Base-by-base conservation (phyloP, 2,329 filamentous ascomycete species). In the Chalaropsis ovoidea region DNA sequence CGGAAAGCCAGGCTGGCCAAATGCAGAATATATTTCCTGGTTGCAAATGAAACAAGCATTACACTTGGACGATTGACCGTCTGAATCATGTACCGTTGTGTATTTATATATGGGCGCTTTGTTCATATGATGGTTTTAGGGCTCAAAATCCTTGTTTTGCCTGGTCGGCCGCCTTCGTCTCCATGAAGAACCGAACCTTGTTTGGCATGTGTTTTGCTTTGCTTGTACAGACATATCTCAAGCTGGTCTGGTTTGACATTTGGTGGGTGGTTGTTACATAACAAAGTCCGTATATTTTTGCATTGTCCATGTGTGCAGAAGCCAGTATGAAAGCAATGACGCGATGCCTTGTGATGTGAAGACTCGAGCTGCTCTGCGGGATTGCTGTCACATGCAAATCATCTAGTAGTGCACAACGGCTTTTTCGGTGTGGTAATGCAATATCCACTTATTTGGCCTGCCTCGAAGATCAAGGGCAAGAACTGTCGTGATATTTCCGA, bases 371-470 rank as follows among this genome's bases (percentile, higher is more conserved):
- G 35, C 6, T 47, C 3, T 47, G 43, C n/a, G 45, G 22, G 19
- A 19, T 17, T n/a, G 45, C 22, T 49, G n/a, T 56, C 52, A 56
- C 52, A 56, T 56, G 52, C 24, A 56, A 56, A 56, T 56, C 52
- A 24, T 56, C 11, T 24, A 17, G 3, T 6, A 15, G 6, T 56
- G 10, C 11, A 17, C 17, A 31, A 31, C 3, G 31, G 31, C 31
- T 31, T 31, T 31, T 13, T 15, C 1, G 4, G 24, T n/a, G 52
- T 31, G 8, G 11, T 49, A 49, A 22, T 49, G n/a, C 1, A 39
- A 39, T 39, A 39, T 1, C 35, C 35, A 39, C 35, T 8, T 39
- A 39, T 39, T 39, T 39, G 35, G 35, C 8, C 35, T 39, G 8
- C 35, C 35, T 39, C 35, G 5, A 39, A 39, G 35, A 39, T 39